These are phyloP conservation scores for Cladosporium colombiae DNA, from an alignment of 2,329 filamentous ascomycete species.

Conservation along the genomic window DNA sequence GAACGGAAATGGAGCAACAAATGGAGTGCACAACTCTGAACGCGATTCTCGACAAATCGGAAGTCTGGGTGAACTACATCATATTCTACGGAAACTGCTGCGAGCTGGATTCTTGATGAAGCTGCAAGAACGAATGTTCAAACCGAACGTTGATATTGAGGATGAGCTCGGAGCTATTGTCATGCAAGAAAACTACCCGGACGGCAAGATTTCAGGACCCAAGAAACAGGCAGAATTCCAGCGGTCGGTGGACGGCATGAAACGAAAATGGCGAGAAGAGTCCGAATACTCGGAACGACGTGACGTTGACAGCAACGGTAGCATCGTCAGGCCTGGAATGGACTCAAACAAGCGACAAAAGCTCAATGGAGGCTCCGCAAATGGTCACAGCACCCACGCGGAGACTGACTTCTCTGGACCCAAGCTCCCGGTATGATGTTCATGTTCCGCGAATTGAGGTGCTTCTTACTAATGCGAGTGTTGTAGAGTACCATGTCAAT, in stretches of 20 bases:
- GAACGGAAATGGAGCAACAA: constrained; percentile 28
- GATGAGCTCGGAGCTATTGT: constrained; percentile 64
- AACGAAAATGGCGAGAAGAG: constrained; percentile 51
- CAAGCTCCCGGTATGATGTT: constrained; percentile 40
- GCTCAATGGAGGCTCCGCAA: constrained; percentile 35
- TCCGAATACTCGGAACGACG: constrained; percentile 37
- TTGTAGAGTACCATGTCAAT: constrained; percentile 69
- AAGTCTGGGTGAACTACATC: constrained; percentile 42
- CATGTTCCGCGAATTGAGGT: neutral
- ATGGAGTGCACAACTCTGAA: constrained; percentile 21
- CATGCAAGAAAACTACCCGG: constrained; percentile 55
- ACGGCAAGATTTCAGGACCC: constrained; percentile 57
- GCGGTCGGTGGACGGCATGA: constrained; percentile 58
- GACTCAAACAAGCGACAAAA: constrained; percentile 36
- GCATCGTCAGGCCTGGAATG: constrained; percentile 29
- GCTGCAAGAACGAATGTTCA: constrained; percentile 52
- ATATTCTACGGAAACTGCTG: constrained; percentile 53
- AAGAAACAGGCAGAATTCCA: constrained; percentile 68
- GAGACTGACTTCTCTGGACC: constrained; percentile 31
- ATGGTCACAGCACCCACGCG: constrained; percentile 30
- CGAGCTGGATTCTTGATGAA: constrained; percentile 68
- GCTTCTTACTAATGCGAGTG: neutral
- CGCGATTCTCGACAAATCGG: constrained; percentile 13
- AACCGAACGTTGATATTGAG: constrained; percentile 58
- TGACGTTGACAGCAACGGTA: constrained; percentile 31